Evolutionary conservation across 169 alveolate genomes (phyloP).

Genomic region (Hepatocystis sp.): DNA sequence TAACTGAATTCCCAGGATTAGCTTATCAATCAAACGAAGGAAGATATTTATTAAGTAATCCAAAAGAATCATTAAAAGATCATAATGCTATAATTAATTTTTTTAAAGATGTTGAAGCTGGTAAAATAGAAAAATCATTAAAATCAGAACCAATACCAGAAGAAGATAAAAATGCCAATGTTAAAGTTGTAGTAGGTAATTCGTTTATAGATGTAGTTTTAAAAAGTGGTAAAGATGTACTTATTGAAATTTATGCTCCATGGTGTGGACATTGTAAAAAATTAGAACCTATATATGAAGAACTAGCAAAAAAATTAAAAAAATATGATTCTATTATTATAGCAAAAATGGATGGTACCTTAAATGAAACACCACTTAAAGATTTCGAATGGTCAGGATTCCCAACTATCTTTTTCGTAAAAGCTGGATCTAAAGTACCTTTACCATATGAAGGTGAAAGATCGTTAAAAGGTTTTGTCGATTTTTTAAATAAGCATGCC

Average conservation of each 20-base stretch:
- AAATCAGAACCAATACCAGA: slow-evolving; percentile 86
- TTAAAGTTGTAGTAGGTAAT: slow-evolving; percentile 82
- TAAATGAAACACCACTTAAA: slow-evolving; percentile 83
- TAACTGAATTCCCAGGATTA: slow-evolving; percentile 81
- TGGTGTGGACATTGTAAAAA: slow-evolving; percentile 87
- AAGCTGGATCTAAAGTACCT: slow-evolving; percentile 81
- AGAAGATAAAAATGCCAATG: slow-evolving; percentile 79
- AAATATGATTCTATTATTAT: slow-evolving; percentile 79
- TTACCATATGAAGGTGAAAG: slow-evolving; percentile 84
- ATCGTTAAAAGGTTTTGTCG: slow-evolving; percentile 80
- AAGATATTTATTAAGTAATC: slow-evolving; percentile 77
- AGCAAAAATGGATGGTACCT: slow-evolving; percentile 85
- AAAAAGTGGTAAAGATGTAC: slow-evolving; percentile 78
- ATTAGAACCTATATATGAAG: slow-evolving; percentile 82
- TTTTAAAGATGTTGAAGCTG: slow-evolving; percentile 84
- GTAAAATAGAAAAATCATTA: slow-evolving; percentile 78
- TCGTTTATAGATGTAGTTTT: slow-evolving; percentile 79
- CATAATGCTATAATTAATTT: slow-evolving; percentile 77
- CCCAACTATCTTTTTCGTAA: slow-evolving; percentile 84
- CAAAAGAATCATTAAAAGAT: slow-evolving; percentile 43
- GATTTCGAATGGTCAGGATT: slow-evolving; percentile 85
- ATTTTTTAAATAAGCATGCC: slow-evolving; percentile 79
- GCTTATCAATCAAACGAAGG: slow-evolving; percentile 84
- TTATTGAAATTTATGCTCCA: slow-evolving; percentile 85
- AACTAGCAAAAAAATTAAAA: slow-evolving; percentile 79